A percentile compares a stretch with the other conserved stretches of the same genome.
phyloP scores from a whole-genome alignment of 768 basidiomycete species.

The Suillus occidentalis region DNA sequence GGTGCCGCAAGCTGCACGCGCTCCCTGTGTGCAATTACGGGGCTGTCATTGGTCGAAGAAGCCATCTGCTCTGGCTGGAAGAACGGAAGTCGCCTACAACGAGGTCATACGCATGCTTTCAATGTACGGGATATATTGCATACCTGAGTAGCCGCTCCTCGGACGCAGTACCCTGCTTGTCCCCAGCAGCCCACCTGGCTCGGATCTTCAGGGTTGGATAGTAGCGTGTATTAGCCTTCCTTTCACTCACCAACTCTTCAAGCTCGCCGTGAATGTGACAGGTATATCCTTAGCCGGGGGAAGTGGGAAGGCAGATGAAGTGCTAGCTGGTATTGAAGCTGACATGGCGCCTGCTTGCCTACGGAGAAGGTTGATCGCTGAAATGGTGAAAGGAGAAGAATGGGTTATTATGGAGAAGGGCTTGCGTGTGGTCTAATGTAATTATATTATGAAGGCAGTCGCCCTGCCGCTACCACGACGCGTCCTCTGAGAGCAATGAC shows the following conservation, averaged over 20 bases:
- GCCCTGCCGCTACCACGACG: constrained; percentile 67
- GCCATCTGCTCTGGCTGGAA: constrained; percentile 43
- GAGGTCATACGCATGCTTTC: constrained; percentile 10
- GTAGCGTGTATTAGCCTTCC: constrained; percentile 7
- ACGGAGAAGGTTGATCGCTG: constrained; percentile 10
- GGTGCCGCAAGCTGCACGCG: constrained; percentile 58
- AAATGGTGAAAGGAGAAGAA: constrained; percentile 9
- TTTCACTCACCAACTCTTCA: constrained; percentile 65
- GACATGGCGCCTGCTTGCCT: constrained; percentile 25
- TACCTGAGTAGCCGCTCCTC: constrained; percentile 77
- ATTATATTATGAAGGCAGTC: background rate
- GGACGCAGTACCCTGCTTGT: constrained; percentile 69
- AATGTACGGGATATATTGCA: constrained; percentile 8
- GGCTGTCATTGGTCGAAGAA: constrained; percentile 33
- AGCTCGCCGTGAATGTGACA: constrained; percentile 61
- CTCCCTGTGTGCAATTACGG: constrained; percentile 58
- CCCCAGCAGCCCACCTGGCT: constrained; percentile 69
- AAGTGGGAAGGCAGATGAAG: constrained; percentile 30
- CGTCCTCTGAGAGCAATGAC: constrained; percentile 58
- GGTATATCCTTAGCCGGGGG: constrained; percentile 70
- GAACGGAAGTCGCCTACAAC: constrained; percentile 58
- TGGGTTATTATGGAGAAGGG: constrained; percentile 1
- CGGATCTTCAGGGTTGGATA: constrained; percentile 13
- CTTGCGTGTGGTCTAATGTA: background rate
- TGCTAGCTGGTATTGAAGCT: constrained; percentile 27